phyloP scores from a whole-genome alignment of 768 basidiomycete genomes.

The Mycena venus region DNA sequence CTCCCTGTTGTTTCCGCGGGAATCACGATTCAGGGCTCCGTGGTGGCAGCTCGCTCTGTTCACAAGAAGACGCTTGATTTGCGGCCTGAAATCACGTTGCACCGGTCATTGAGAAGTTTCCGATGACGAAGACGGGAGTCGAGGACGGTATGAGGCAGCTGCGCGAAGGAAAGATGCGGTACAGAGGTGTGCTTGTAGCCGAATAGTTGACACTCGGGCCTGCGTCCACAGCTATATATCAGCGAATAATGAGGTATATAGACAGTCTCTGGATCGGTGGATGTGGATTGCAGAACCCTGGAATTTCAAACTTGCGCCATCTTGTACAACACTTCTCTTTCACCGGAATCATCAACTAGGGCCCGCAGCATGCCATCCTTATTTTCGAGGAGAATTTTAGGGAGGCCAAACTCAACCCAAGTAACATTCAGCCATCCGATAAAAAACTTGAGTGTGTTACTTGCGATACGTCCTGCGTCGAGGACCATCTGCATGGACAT shows the following conservation, averaged over 20 bases:
- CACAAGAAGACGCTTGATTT: background rate
- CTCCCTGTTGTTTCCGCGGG: background rate
- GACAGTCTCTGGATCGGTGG: too few relatives aligned
- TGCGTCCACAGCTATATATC: too few relatives aligned
- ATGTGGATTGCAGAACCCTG: too few relatives aligned
- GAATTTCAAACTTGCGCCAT: background rate
- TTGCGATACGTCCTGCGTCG: slow-evolving; percentile 11
- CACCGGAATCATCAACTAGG: slow-evolving; percentile 70
- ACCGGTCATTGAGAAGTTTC: background rate
- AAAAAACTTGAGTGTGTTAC: background rate
- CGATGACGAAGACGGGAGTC: slow-evolving; percentile 29
- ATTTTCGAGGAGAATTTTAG: slow-evolving; percentile 61
- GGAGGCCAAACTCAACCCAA: slow-evolving; percentile 53
- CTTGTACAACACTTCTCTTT: slow-evolving; percentile 42
- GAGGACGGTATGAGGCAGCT: slow-evolving; percentile 22
- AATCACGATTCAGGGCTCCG: slow-evolving; percentile 33
- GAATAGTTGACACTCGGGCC: too few relatives aligned
- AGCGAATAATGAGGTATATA: too few relatives aligned
- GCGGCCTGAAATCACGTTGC: background rate
- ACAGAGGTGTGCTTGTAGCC: too few relatives aligned
- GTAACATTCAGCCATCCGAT: background rate
- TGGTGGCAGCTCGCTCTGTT: slow-evolving; percentile 14
- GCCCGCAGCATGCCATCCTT: slow-evolving; percentile 61
- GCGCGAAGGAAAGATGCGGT: too few relatives aligned
- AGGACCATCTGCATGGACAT: slow-evolving; percentile 28